A percentile compares a stretch with the other conserved stretches of the same genome.
These are phyloP conservation scores for Blastobotrys terrestris DNA, from an alignment of 805 yeast species.

Conservation along the genomic window DNA sequence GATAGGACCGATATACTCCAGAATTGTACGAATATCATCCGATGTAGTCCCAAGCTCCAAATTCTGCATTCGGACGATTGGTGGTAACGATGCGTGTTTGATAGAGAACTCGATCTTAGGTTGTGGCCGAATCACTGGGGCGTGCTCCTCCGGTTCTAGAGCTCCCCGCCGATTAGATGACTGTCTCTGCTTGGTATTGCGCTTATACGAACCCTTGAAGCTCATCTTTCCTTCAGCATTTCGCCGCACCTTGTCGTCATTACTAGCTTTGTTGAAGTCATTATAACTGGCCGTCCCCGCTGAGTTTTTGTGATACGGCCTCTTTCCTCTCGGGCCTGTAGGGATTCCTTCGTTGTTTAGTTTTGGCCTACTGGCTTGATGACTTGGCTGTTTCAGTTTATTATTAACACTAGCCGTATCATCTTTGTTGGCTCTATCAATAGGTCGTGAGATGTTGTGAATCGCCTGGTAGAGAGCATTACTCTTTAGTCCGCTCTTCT, in stretches of 20 bases:
- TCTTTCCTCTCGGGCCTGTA: background rate
- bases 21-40: conserved; percentile 26
- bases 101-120: conserved; percentile 4
- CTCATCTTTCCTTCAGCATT: background rate
- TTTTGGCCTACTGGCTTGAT: background rate
- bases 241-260: background rate
- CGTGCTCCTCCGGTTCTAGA: too few species aligned
- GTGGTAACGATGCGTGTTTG: conserved; percentile 19
- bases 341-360: background rate
- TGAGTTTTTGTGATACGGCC: conserved; percentile 8
- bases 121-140: too few species aligned
- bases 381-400: background rate
- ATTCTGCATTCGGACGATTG: conserved; percentile 26
- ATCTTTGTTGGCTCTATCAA: conserved; percentile 7
- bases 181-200: background rate
- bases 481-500: background rate
- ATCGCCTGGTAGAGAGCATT: conserved; percentile 5
- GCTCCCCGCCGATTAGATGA: too few species aligned
- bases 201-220: background rate
- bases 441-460: conserved; percentile 3
- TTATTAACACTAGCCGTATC: background rate
- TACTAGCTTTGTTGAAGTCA: background rate
- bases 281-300: conserved; percentile 4
- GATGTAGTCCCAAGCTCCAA: conserved; percentile 30
- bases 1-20: conserved; percentile 22